Base-by-base conservation (phyloP, 345 rosid genomes). In the Litchi chinensis region DNA sequence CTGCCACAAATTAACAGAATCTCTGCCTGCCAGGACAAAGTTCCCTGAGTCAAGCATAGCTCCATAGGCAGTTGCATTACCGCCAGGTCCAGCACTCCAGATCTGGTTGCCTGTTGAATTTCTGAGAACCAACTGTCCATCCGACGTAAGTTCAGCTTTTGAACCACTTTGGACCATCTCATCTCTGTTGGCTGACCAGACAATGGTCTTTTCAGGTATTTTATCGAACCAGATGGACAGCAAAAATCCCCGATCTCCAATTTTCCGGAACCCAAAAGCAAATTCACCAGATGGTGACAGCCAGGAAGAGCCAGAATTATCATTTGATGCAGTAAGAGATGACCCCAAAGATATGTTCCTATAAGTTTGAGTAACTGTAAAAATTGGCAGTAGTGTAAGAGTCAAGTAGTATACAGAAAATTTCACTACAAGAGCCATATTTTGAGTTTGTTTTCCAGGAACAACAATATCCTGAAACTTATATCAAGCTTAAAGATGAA, bases 161-260 rank as follows among this genome's bases (percentile, higher is more conserved):
- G 86, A 85, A 46, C 88, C 86, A 15, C 46, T 40, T 5, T 59
- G 83, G 5, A 57, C 85, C 4, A 65, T 82, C 4, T 48, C 65
- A 64, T 81, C 76, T 26, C 86, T 69, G 10, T 83, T 81, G 8
- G 88, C 90, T 11, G 79, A 87, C 85, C 90, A 85, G 44, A 85
- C 83, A 1, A 80, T 65, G 26, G 86, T 85, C 65, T 63, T 83
- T 19, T 83, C 81, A 7, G 85, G 83, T 39, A 87, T 79, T 46
- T 81, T 83, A 43, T 87, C 48, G 60, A 78, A 87, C 90, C 88
- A 85, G 41, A 87, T 79, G 22, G 86, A 82, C 4, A 85, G 69
- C 52, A 83, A 63, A 76, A 70, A 81, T 71, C 63, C 63, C 24
- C 4, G 24, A 6, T 57, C 52, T 8, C 54, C 56, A 18, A 83